Conservation (phyloP, 148 eudicot species). For the Limonium bicolor region DNA sequence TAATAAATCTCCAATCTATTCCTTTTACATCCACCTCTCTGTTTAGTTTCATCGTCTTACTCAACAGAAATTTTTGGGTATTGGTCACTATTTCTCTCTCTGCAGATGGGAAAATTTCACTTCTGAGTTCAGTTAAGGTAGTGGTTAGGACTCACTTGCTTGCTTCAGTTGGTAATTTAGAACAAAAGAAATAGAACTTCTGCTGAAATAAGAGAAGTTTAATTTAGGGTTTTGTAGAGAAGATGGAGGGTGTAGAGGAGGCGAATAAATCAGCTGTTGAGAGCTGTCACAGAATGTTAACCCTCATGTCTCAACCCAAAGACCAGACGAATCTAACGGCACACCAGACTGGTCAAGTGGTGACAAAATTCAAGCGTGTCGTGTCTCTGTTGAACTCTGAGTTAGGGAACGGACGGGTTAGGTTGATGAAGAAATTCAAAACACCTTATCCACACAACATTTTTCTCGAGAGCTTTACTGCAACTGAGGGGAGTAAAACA, state of each 20-base stretch:
- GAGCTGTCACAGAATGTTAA: conserved; percentile 58
- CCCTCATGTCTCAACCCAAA: conserved; percentile 36
- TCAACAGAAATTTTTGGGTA: too few species aligned
- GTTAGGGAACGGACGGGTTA: conserved; percentile 70
- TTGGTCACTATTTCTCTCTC: too few species aligned
- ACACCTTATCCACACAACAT: conserved; percentile 28
- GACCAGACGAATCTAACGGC: too few species aligned
- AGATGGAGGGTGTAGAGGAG: conserved; percentile 71
- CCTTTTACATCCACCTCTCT: too few species aligned
- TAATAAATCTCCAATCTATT: too few species aligned
- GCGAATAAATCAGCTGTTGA: conserved; percentile 71
- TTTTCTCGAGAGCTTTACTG: conserved; percentile 32
- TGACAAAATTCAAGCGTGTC: conserved; percentile 57
- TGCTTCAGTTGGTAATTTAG: too few species aligned
- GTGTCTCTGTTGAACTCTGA: conserved; percentile 44
- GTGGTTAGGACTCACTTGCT: too few species aligned
- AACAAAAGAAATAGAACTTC: too few species aligned
- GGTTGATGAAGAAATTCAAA: conserved; percentile 33
- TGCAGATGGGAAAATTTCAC: too few species aligned
- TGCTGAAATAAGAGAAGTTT: conserved; percentile 1
- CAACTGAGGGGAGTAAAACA: conserved; percentile 5
- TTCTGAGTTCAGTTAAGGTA: too few species aligned
- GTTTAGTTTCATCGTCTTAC: too few species aligned
- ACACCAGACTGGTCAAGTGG: conserved; percentile 44
- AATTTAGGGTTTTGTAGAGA: not conserved